Evolutionary conservation across 345 rosid species (phyloP).

Genomic region (Hypericum androsaemum): DNA sequence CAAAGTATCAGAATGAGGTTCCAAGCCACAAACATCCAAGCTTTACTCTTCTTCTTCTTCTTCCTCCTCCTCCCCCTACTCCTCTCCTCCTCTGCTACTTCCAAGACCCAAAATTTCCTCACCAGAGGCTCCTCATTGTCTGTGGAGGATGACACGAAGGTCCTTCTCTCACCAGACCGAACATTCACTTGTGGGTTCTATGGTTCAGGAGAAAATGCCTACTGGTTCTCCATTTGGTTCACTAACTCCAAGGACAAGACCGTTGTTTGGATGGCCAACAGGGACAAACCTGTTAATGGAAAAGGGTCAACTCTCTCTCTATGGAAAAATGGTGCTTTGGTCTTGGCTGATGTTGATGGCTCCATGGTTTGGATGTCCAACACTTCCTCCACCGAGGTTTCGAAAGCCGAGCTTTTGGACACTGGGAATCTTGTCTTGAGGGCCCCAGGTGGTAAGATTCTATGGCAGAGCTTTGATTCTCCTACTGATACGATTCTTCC

Average conservation of each 20-base stretch:
- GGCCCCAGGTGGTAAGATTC: constrained; percentile 8
- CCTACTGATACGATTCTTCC: constrained; percentile 42
- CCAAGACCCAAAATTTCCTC: constrained; percentile 12
- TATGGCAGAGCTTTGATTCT: constrained; percentile 41
- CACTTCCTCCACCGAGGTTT: constrained; percentile 14
- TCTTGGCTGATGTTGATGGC: constrained; percentile 27
- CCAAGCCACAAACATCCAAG: background rate
- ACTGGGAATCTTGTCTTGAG: constrained; percentile 33
- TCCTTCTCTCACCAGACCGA: constrained; percentile 19
- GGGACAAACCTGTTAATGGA: constrained; percentile 33
- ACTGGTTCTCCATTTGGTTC: constrained; percentile 39
- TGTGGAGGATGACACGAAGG: constrained; percentile 15
- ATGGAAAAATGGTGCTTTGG: constrained; percentile 21
- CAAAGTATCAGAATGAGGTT: background rate
- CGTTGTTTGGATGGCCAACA: constrained; percentile 42
- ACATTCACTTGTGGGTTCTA: constrained; percentile 41
- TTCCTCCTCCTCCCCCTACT: background rate
- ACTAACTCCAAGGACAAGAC: constrained; percentile 17
- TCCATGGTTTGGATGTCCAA: constrained; percentile 24
- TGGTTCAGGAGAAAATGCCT: constrained; percentile 28
- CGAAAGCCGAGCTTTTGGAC: constrained; percentile 29
- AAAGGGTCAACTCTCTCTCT: constrained; percentile 30
- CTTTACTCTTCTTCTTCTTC: too few relatives aligned
- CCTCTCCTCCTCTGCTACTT: constrained; percentile 5
- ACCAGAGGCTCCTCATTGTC: constrained; percentile 22